Percentiles rank a stretch among this genome's conserved stretches.
phyloP scores from a whole-genome alignment of 2,329 filamentous ascomycete species.

The Ophiostoma triangulosporum region DNA sequence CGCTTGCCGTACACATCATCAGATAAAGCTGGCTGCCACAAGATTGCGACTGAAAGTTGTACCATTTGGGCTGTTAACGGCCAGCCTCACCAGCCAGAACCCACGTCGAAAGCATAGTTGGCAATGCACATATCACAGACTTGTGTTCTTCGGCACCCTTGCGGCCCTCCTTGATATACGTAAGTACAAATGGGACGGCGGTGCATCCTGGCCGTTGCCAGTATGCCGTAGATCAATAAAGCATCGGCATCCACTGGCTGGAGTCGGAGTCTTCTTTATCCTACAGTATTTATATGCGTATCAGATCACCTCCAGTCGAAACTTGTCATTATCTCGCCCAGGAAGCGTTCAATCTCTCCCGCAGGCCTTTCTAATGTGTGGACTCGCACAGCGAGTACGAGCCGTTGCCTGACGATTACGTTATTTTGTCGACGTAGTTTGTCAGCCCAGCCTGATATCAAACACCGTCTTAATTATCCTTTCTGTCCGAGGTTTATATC shows the following conservation, averaged over 20 bases:
- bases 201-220: constrained; percentile 6
- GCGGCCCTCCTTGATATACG: constrained; percentile 15
- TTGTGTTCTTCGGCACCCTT: constrained; percentile 16
- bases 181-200: constrained; percentile 4
- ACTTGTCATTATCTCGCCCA: too few species aligned
- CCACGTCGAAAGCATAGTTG: constrained; percentile 17
- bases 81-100: constrained; percentile 13
- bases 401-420: constrained; percentile 36
- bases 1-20: constrained; percentile 7
- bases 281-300: too few species aligned
- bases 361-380: too few species aligned
- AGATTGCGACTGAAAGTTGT: constrained; percentile 1
- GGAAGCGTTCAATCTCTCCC: too few species aligned
- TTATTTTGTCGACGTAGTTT: too few species aligned
- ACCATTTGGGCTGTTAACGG: constrained; percentile 1
- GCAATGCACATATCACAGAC: constrained; percentile 15
- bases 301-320: too few species aligned
- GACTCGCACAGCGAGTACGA: constrained; percentile 43
- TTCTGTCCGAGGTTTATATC: too few species aligned
- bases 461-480: too few species aligned
- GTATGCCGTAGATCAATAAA: too few species aligned
- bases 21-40: not conserved
- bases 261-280: too few species aligned
- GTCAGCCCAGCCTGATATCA: too few species aligned
- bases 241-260: too few species aligned